Conservation (phyloP, 257 asterid species). For the Solanum arcanum region DNA sequence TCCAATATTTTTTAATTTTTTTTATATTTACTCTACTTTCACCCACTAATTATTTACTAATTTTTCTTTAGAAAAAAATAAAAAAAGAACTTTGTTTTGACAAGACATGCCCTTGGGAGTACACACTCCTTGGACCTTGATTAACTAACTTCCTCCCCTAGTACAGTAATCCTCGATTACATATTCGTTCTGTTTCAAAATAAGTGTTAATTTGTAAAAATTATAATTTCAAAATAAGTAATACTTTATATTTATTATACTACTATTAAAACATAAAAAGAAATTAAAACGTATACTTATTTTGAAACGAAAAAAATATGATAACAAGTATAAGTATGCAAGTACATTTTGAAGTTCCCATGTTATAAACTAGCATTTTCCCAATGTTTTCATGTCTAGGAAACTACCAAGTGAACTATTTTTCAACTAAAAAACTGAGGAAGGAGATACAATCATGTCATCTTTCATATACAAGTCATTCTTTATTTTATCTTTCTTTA, state of each 20-base stretch:
- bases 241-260: too few species aligned
- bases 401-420: neutral
- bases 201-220: neutral
- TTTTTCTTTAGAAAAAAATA: too few species aligned
- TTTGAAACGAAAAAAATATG: neutral
- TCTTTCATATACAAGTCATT: neutral
- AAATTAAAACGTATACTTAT: too few species aligned
- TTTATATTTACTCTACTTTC: conserved; percentile 4
- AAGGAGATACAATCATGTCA: neutral
- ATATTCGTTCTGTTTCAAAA: neutral
- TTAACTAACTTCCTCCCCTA: neutral
- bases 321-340: neutral
- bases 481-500: neutral
- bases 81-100: neutral
- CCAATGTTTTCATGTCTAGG: conserved; percentile 4
- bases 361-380: neutral
- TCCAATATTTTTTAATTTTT: neutral
- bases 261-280: too few species aligned
- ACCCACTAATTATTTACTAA: neutral
- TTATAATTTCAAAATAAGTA: too few species aligned
- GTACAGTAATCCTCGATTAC: neutral
- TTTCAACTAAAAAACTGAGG: neutral
- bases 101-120: conserved; percentile 38
- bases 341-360: neutral
- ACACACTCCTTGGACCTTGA: conserved; percentile 2